Conservation (phyloP, 1,284 basidiomycete species). For the Chiua sp. region DNA sequence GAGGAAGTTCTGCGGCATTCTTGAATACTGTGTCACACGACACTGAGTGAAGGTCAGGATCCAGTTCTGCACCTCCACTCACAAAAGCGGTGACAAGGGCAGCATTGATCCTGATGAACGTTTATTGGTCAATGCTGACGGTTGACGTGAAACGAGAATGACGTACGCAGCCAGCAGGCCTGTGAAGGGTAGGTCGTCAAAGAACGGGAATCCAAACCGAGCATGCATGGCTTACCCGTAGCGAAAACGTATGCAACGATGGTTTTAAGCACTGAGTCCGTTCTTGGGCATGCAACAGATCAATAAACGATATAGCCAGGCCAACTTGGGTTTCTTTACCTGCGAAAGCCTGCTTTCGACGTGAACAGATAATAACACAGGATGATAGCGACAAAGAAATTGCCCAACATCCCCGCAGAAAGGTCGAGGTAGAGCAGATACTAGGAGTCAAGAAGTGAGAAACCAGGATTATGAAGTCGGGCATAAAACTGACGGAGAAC, state of each 20-base stretch:
- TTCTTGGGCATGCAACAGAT: conserved; percentile 34
- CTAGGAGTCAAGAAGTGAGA: conserved; percentile 30
- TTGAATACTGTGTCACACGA: conserved; percentile 9
- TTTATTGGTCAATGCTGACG: neutral
- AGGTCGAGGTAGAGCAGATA: conserved; percentile 48
- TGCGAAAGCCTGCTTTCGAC: conserved; percentile 48
- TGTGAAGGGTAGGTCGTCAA: conserved; percentile 1
- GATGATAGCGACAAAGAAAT: conserved; percentile 47
- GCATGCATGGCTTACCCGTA: conserved; percentile 41
- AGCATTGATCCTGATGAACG: conserved; percentile 46
- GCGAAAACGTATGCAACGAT: conserved; percentile 52
- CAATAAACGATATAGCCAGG: neutral
- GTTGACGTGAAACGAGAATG: neutral
- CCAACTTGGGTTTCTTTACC: conserved; percentile 27
- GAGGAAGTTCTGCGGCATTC: conserved; percentile 22
- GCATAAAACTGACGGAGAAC: conserved; percentile 40
- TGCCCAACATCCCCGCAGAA: conserved; percentile 43
- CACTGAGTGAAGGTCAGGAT: conserved; percentile 2
- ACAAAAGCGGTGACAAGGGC: conserved; percentile 47
- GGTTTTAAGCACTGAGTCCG: conserved; percentile 48
- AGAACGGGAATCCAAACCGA: neutral
- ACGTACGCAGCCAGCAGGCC: conserved; percentile 21
- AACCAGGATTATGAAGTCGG: neutral
- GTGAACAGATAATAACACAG: conserved; percentile 46
- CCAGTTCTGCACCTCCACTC: conserved; percentile 5